A percentile compares a stretch with the other conserved stretches of the same genome.
Evolutionary conservation across 2,329 filamentous ascomycete genomes (phyloP).

Genomic region (Dactylonectria macrodidyma): DNA sequence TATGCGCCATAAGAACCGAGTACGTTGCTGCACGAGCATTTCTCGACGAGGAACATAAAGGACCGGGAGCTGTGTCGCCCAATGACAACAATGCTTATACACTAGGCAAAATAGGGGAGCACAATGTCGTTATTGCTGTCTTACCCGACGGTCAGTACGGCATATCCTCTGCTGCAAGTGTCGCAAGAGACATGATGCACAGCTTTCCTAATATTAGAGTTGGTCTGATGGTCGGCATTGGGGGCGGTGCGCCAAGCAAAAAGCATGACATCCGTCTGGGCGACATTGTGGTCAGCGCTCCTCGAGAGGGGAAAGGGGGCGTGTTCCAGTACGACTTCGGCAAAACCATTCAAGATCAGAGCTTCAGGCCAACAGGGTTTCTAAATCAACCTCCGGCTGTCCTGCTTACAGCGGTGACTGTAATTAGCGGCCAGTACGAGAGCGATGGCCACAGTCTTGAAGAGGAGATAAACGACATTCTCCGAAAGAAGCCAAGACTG

Average conservation of each 20-base stretch:
- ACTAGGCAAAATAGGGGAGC: not conserved
- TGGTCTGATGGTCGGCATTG: not conserved
- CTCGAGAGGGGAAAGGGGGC: not conserved
- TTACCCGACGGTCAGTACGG: not conserved
- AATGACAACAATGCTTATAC: not conserved
- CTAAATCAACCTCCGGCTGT: not conserved
- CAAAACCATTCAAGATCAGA: not conserved
- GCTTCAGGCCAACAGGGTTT: not conserved
- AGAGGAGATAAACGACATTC: not conserved
- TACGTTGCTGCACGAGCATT: not conserved
- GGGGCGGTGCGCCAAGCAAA: not conserved
- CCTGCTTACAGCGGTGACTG: constrained; percentile 13
- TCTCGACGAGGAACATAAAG: not conserved
- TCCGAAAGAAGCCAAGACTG: constrained; percentile 22
- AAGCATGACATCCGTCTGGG: not conserved
- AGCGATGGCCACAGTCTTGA: constrained; percentile 25
- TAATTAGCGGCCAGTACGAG: constrained; percentile 19
- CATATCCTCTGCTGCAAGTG: not conserved
- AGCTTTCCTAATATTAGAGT: not conserved
- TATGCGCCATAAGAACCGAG: not conserved
- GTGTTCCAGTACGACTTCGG: not conserved
- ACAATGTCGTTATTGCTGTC: constrained; percentile 5
- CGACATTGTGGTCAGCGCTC: not conserved
- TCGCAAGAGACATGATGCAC: not conserved
- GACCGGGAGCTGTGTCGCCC: not conserved